phyloP scores from a whole-genome alignment of 257 asterid genomes.

The Striga asiatica region DNA sequence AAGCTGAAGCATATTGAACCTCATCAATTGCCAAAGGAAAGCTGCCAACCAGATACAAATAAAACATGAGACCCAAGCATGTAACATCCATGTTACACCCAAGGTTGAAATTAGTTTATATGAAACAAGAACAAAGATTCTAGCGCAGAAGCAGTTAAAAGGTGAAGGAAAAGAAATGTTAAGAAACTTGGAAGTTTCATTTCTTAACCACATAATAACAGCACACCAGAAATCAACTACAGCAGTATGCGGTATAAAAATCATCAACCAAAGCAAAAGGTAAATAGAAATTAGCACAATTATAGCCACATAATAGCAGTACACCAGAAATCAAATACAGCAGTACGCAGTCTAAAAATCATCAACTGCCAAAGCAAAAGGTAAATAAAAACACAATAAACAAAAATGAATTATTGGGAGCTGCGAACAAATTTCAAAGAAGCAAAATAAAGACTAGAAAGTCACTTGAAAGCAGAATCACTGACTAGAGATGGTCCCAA shows the following conservation, averaged over 20 bases:
- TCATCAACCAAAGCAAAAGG: too few relatives aligned
- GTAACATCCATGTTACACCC: background rate
- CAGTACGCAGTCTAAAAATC: too few relatives aligned
- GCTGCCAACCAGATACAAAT: conserved; percentile 40
- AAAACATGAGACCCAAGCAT: conserved; percentile 11
- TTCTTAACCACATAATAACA: too few relatives aligned
- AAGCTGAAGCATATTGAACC: conserved; percentile 92
- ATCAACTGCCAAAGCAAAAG: conserved; percentile 6
- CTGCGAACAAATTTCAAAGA: background rate
- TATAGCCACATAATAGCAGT: too few relatives aligned
- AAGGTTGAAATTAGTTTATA: conserved; percentile 4
- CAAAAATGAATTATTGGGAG: background rate
- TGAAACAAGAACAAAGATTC: background rate
- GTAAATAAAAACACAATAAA: too few relatives aligned
- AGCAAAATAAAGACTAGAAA: background rate
- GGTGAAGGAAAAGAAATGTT: too few relatives aligned
- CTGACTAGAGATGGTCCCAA: background rate
- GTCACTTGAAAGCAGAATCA: background rate
- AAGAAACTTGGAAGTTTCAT: too few relatives aligned
- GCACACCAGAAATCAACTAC: too few relatives aligned
- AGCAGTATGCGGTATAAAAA: too few relatives aligned
- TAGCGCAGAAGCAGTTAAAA: too few relatives aligned
- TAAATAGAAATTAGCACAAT: too few relatives aligned
- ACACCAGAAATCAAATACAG: too few relatives aligned
- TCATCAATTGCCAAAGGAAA: conserved; percentile 97